Base-by-base conservation (phyloP, 2,329 filamentous ascomycete species). In the Colletotrichum orbiculare region DNA sequence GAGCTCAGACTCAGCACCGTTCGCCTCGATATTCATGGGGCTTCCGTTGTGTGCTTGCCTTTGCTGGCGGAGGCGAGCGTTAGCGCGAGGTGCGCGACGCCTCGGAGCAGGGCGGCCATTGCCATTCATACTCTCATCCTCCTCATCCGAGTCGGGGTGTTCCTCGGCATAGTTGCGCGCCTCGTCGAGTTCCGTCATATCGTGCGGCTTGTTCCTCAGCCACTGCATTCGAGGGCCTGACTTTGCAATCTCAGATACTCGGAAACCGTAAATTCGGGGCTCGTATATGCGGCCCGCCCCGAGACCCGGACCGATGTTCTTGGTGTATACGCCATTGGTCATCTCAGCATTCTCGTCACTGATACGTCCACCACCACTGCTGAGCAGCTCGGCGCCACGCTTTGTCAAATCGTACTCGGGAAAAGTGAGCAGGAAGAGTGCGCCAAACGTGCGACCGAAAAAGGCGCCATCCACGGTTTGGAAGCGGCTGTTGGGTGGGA, bases 391-490 rank as follows among this genome's bases (percentile, higher is more conserved):
- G 58, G 83, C 81, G 61, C 89, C 89, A 71, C 89, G 88, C 73
- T 91, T 90, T 38, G 89, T 90, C 65, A 98, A 88, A 71, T 97
- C 94, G 74, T 97, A 91, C 75, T 99, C 96, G 41, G 96, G 95
- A 78, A 98, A 99, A 43, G 95, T 99, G 83, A 99, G 95, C 76
- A 99, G 93, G 82, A 99, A 99, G 65, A 99, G 88, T 49, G 94
- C 94, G 67, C 94, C 94, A 77, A 99, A 99, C 0, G 96, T 99
- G 58, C 96, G 95, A 52, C 96, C 96, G 74, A 99, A 99, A 82
- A 98, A 99, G 50, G 96, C 96, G 57, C 96, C 96, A 71, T 99
- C 96, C 39, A 99, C 96, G 3, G 93, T 95, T 79, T 98, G 96
- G 76, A 98, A 99, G 17, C 96, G 89, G 73, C 93, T 97, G 82